Evolutionary conservation across 805 yeast species (phyloP).

Genomic region (Blastobotrys parvus): DNA sequence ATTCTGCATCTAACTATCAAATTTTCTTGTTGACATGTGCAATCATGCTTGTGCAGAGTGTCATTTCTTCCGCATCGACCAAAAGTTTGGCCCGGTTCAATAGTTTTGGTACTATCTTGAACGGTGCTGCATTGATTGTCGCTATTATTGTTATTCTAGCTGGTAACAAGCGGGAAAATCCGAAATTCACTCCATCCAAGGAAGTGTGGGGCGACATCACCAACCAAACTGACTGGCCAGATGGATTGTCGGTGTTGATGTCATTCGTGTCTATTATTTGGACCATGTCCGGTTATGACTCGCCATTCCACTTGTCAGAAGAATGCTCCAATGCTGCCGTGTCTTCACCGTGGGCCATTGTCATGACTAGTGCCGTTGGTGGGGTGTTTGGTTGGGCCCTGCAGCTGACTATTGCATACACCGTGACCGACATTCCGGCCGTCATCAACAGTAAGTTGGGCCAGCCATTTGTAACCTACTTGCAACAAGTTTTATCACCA

Average conservation of each 20-base stretch:
- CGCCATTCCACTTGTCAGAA: constrained; percentile 66
- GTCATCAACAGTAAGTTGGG: constrained; percentile 16
- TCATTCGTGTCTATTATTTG: constrained; percentile 63
- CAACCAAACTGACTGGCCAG: constrained; percentile 47
- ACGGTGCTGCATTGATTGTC: constrained; percentile 43
- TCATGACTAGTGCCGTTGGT: constrained; percentile 50
- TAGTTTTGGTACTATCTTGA: constrained; percentile 46
- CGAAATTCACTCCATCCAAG: constrained; percentile 43
- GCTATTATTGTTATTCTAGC: constrained; percentile 28
- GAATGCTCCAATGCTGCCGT: constrained; percentile 56
- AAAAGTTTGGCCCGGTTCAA: constrained; percentile 51
- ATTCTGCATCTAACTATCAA: constrained; percentile 44
- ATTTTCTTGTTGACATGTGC: constrained; percentile 62
- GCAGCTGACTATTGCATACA: constrained; percentile 45
- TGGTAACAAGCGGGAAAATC: constrained; percentile 5
- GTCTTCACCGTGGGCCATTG: constrained; percentile 59
- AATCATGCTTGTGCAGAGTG: constrained; percentile 43
- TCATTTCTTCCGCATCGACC: constrained; percentile 49
- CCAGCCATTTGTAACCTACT: constrained; percentile 52
- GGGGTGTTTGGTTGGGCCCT: constrained; percentile 52
- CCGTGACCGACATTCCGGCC: constrained; percentile 1
- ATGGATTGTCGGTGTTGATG: constrained; percentile 47
- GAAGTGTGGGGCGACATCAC: constrained; percentile 43
- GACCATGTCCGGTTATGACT: constrained; percentile 70
- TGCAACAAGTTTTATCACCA: constrained; percentile 48